Evolutionary conservation across 768 basidiomycete genomes (phyloP).

Genomic region (Russula compacta): DNA sequence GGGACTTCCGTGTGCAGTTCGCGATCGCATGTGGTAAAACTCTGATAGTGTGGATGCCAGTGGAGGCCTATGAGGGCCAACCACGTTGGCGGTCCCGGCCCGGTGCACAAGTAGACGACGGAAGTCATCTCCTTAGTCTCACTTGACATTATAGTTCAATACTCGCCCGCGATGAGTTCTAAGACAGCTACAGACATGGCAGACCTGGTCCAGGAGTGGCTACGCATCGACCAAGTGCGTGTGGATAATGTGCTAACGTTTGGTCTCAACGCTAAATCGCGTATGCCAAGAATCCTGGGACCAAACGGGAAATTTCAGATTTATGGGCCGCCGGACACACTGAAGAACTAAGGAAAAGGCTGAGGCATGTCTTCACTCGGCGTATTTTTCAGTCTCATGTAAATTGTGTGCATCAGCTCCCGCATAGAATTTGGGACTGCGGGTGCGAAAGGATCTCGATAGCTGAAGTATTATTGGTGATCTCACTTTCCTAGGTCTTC

Average conservation of each 20-base stretch:
- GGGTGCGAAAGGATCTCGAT: not conserved
- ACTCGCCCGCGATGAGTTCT: not conserved
- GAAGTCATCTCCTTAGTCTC: too few relatives aligned
- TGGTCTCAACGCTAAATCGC: not conserved
- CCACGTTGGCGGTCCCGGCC: not conserved
- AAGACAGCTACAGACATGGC: conserved; percentile 24
- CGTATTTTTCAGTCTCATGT: not conserved
- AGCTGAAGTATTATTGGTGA: not conserved
- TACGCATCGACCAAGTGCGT: conserved; percentile 38
- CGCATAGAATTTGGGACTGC: conserved; percentile 87
- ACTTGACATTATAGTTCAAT: not conserved
- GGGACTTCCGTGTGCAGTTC: too few relatives aligned
- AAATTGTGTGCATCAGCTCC: conserved; percentile 31
- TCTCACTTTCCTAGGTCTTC: conserved; percentile 40
- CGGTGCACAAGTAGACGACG: not conserved
- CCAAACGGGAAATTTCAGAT: conserved; percentile 39
- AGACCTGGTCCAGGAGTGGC: conserved; percentile 42
- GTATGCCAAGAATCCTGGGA: conserved; percentile 37
- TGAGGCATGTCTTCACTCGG: conserved; percentile 34
- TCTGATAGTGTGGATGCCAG: too few relatives aligned
- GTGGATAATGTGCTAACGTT: not conserved
- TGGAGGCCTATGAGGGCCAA: too few relatives aligned
- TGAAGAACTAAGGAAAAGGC: conserved; percentile 44
- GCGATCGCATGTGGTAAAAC: too few relatives aligned
- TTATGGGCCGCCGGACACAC: conserved; percentile 36